A percentile compares a stretch with the other conserved stretches of the same genome.
These are phyloP conservation scores for Saccharomycopsis sp. DNA, from an alignment of 805 yeast genomes.

Conservation along the genomic window DNA sequence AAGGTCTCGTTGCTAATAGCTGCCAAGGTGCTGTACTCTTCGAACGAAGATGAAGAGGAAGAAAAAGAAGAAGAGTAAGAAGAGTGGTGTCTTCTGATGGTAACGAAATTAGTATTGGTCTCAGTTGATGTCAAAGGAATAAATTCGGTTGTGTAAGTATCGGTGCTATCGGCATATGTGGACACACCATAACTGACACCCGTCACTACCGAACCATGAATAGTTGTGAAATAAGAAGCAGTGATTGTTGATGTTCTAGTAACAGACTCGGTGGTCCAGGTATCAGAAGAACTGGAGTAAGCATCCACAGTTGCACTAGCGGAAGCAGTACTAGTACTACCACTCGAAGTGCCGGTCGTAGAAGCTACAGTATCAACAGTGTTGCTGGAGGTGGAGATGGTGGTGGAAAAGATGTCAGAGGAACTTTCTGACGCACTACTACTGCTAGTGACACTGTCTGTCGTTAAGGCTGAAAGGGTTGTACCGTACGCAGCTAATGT, in stretches of 20 bases:
- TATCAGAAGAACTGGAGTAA: constrained; percentile 16
- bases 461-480: background rate
- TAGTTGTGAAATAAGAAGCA: constrained; percentile 17
- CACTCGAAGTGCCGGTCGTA: constrained; percentile 22
- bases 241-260: constrained; percentile 11
- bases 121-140: constrained; percentile 20
- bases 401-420: background rate
- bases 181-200: constrained; percentile 15
- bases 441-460: background rate
- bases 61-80: background rate
- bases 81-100: constrained; percentile 14
- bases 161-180: constrained; percentile 4
- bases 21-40: background rate
- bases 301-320: constrained; percentile 9
- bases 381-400: background rate
- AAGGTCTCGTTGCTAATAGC: background rate
- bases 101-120: constrained; percentile 17
- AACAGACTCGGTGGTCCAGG: constrained; percentile 17
- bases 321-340: constrained; percentile 11
- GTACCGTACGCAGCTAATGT: constrained; percentile 18
- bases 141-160: constrained; percentile 17
- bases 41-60: background rate
- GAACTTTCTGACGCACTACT: constrained; percentile 3
- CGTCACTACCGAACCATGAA: constrained; percentile 17
- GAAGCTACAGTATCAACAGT: constrained; percentile 10